phyloP scores from a whole-genome alignment of 2,329 filamentous ascomycete genomes.

The Alternaria brassicicola region DNA sequence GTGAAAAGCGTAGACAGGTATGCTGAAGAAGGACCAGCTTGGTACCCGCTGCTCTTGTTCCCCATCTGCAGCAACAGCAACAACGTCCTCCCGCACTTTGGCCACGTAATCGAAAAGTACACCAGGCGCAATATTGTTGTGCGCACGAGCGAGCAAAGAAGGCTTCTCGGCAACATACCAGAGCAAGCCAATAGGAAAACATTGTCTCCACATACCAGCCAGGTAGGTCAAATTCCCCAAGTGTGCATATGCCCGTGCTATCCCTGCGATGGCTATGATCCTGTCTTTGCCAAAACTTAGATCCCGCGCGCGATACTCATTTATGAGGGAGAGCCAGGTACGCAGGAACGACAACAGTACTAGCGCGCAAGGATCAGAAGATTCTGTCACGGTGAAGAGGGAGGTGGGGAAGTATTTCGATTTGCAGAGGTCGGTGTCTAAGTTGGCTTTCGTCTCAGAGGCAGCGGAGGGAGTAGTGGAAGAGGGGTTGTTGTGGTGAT shows the following conservation, averaged over 20 bases:
- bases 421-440: not conserved
- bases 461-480: not conserved
- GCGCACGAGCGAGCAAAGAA: not conserved
- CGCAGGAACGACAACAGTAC: not conserved
- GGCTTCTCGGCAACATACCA: slow-evolving; percentile 13
- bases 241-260: slow-evolving; percentile 6
- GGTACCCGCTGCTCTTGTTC: not conserved
- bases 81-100: not conserved
- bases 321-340: slow-evolving; percentile 2
- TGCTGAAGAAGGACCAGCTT: slow-evolving; percentile 14
- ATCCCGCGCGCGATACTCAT: slow-evolving; percentile 11
- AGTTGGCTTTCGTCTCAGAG: not conserved
- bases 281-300: slow-evolving; percentile 9
- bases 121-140: not conserved
- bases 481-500: not conserved
- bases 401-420: not conserved
- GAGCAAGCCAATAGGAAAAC: not conserved
- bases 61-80: too few relatives aligned
- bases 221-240: slow-evolving; percentile 11
- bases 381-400: not conserved
- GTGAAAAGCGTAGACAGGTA: slow-evolving; percentile 6
- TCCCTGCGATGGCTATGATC: slow-evolving; percentile 15
- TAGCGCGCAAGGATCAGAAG: not conserved
- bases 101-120: not conserved
- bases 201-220: slow-evolving; percentile 10